These are phyloP conservation scores for Podospora pseudoanserina DNA, from an alignment of 495 filamentous ascomycete genomes.

Conservation along the genomic window DNA sequence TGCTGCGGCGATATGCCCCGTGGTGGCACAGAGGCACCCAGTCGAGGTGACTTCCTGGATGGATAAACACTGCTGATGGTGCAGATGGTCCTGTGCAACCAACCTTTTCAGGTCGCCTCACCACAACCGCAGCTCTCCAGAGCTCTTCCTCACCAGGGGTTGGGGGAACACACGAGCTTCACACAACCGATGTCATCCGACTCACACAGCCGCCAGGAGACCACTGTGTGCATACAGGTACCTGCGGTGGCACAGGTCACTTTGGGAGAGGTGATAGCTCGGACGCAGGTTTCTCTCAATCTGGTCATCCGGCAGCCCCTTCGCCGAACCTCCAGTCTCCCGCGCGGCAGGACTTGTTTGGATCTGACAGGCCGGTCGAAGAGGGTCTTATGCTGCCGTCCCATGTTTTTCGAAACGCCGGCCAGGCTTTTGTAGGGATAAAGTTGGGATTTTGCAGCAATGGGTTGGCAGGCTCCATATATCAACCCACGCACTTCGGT, in stretches of 20 bases:
- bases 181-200: conserved; percentile 7
- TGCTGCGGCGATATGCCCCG: not conserved
- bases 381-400: not conserved
- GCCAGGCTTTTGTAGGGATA: not conserved
- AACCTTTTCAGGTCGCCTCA: not conserved
- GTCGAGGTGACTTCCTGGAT: not conserved
- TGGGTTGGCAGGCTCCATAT: not conserved
- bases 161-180: not conserved
- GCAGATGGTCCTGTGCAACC: not conserved
- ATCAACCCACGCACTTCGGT: conserved; percentile 1
- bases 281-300: conserved; percentile 5
- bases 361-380: not conserved
- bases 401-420: not conserved
- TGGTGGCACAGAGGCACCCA: not conserved
- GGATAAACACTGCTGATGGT: not conserved
- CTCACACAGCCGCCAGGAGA: not conserved
- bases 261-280: not conserved
- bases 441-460: not conserved
- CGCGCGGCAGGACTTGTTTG: not conserved
- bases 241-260: not conserved
- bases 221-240: not conserved
- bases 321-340: not conserved
- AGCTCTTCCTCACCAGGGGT: not conserved
- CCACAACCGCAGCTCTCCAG: not conserved
- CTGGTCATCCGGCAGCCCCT: not conserved